Base-by-base conservation (phyloP, 768 basidiomycete species). In the Trichaptum fuscoviolaceum region DNA sequence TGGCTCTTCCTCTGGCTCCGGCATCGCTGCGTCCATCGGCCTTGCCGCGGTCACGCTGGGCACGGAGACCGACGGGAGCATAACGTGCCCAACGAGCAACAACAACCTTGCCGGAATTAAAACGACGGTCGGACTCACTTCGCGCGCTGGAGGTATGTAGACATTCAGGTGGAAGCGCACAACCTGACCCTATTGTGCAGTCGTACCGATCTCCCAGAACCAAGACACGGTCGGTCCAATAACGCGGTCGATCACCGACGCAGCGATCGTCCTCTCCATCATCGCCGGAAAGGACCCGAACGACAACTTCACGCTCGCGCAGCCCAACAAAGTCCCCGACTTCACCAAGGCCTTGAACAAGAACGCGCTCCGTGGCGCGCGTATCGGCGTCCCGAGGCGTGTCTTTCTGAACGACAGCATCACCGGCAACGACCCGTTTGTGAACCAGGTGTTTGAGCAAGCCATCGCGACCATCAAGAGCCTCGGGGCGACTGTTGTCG, bases 221-320 rank as follows among this genome's bases (percentile, higher is more conserved):
- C 85, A 86, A 72, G 87, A 88, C 68, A 83, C 85, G 1, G 80
- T 87, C 1, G 87, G 87, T 0, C 86, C 87, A 0, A 80, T 88
- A 67, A 74, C 83, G 2, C 79, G 86, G 7, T 83, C 84, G 2
- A 67, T 87, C 25, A 71, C 83, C 0, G 87, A 88, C 65, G 85
- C 82, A 0, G 86, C 86, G 0, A 79, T 83, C 36, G 79, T 87
- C 1, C 77, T 88, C 12, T 81, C 82, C n/a, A 71, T 83, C 58
- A 87, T 87, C 58, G 84, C 85, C 0, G 86, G 85, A 0, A 77
- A 75, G 34, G 86, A 87, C 66, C 78, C 80, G 5, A 82, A 84
- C 27, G 86, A 87, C 72, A 82, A 83, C 67, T 83, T 80, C 65
- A 87, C 85, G 0, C 74, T 84, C 1, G 78, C 78, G 1, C 86